Base-by-base conservation (phyloP, 108 stramenopile genomes). In the Halocafeteria seosinensis region DNA sequence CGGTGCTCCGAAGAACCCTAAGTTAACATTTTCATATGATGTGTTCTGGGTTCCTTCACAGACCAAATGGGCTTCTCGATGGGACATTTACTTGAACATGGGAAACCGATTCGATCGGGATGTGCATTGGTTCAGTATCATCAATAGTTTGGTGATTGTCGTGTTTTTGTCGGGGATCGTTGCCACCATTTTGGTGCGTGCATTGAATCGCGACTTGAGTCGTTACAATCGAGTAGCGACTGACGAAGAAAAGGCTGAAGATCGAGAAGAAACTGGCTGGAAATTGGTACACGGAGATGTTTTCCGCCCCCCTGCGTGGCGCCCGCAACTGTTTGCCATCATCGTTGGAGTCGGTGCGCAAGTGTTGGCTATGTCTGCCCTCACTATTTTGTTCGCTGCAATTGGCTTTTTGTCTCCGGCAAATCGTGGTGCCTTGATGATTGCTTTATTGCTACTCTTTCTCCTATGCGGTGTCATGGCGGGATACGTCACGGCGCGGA, bases 221-320 rank as follows among this genome's bases (percentile, higher is more conserved):
- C 80, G 84, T 13, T 97, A 97, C 85, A 93, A 93, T 72, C 76
- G 87, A 37, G 83, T 81, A 12, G 68, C 90, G 8, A 80, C 87
- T 17, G 89, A 90, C 62, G 84, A 85, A 67, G 84, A 85, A 67
- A 88, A 90, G 69, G 75, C 78, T 61, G 85, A 90, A 58, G 90
- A 95, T 38, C 52, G 62, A 25, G 73, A 92, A 63, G 94, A 92
- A 73, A 84, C 72, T 57, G 94, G 94, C 36, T 95, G 94, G 94
- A 91, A 98, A 77, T 82, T 99, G 55, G 86, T 99, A n/a, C 95
- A 96, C 67, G 91, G 92, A 34, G 98, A 99, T 70, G 98, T 99
- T n/a, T 95, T 99, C 83, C 88, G 98, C 59, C 94, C 97, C 21
- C 98, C 98, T 26, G 30, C 79, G 25, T 80, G 68, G 62, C 73